These are phyloP conservation scores for Amborella trichopoda DNA, from an alignment of 164 flowering plant genomes.

Conservation along the genomic window DNA sequence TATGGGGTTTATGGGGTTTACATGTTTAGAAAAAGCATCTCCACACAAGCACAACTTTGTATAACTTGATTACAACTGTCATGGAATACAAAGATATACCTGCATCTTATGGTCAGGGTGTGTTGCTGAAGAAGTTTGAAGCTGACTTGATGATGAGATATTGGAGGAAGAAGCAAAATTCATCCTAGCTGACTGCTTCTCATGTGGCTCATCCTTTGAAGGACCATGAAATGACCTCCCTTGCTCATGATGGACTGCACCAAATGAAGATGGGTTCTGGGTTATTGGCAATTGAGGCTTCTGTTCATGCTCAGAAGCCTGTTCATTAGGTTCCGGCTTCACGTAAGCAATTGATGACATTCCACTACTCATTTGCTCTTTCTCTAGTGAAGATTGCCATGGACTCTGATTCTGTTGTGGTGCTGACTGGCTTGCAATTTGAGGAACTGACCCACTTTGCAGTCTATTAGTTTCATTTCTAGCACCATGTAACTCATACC, in stretches of 20 bases:
- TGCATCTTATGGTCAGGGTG: constrained; percentile 22
- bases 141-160: constrained; percentile 20
- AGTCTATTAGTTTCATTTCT: constrained; percentile 42
- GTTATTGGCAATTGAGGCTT: constrained; percentile 31
- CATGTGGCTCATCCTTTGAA: constrained; percentile 31
- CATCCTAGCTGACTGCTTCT: constrained; percentile 39
- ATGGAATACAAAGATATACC: constrained; percentile 28
- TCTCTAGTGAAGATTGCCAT: constrained; percentile 32
- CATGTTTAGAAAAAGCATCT: too few species aligned
- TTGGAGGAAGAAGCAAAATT: constrained; percentile 22
- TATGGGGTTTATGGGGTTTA: too few species aligned
- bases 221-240: constrained; percentile 25
- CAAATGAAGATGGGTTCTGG: constrained; percentile 23
- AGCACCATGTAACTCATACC: constrained; percentile 40
- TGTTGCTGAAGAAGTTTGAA: constrained; percentile 25
- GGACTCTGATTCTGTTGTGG: constrained; percentile 36
- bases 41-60: too few species aligned
- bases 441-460: constrained; percentile 40
- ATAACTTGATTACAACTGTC: too few species aligned
- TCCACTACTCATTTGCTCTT: constrained; percentile 7
- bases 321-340: constrained; percentile 62
- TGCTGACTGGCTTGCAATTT: constrained; percentile 28
- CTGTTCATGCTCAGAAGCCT: constrained; percentile 39
- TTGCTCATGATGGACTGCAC: constrained; percentile 28
- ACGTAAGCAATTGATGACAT: constrained; percentile 27